phyloP scores from a whole-genome alignment of 148 eudicot genomes.

The Pouteria glomerata region DNA sequence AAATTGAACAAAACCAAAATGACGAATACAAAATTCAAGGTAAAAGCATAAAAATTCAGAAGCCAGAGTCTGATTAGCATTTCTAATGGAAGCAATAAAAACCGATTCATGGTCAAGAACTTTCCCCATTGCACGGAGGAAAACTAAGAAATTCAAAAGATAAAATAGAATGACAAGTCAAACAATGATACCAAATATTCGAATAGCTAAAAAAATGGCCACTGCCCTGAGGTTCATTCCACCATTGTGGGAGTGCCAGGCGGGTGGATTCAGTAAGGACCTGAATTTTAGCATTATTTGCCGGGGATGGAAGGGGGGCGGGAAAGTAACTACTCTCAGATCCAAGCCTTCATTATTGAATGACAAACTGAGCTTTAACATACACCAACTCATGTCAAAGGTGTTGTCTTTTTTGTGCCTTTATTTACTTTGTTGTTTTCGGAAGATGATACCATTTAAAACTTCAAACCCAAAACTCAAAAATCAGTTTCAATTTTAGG shows the following conservation, averaged over 20 bases:
- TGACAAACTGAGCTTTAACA: background rate
- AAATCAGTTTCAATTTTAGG: background rate
- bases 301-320: background rate
- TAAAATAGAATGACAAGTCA: background rate
- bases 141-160: background rate
- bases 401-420: background rate
- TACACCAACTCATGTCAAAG: background rate
- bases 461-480: background rate
- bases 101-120: background rate
- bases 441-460: background rate
- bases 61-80: background rate
- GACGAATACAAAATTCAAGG: background rate
- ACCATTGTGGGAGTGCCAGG: background rate
- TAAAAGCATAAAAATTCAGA: background rate
- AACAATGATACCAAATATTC: background rate
- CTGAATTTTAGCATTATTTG: background rate
- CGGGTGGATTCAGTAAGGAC: background rate
- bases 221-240: background rate
- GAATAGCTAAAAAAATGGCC: background rate
- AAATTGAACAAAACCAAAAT: background rate
- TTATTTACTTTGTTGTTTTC: background rate
- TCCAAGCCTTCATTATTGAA: background rate
- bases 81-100: too few relatives aligned
- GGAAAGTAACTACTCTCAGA: too few relatives aligned
- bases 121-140: background rate